These are phyloP conservation scores for Daedalea quercina DNA, from an alignment of 768 basidiomycete species.

Conservation along the genomic window DNA sequence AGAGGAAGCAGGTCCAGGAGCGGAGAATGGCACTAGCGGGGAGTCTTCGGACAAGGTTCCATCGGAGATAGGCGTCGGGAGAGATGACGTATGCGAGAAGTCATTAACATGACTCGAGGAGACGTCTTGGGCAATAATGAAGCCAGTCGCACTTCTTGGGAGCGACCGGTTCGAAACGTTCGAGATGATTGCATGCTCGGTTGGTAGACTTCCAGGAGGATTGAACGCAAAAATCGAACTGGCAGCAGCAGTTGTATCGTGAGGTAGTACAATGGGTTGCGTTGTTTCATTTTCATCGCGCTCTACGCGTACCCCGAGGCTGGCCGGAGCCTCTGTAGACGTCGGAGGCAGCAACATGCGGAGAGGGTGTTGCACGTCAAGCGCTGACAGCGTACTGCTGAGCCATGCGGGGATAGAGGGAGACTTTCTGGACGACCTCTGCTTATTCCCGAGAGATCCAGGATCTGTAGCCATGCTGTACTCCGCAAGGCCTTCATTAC, in stretches of 20 bases:
- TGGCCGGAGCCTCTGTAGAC: background rate
- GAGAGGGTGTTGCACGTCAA: slow-evolving; percentile 41
- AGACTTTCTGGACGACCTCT: background rate
- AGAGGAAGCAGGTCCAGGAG: slow-evolving; percentile 21
- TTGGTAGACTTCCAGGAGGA: background rate
- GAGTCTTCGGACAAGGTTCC: background rate
- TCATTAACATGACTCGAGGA: too few relatives aligned
- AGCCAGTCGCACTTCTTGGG: too few relatives aligned
- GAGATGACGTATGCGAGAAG: background rate
- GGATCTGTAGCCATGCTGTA: too few relatives aligned
- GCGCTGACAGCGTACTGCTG: slow-evolving; percentile 39
- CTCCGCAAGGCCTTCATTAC: background rate
- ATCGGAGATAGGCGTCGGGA: background rate
- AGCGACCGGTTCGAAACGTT: too few relatives aligned
- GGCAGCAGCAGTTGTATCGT: background rate
- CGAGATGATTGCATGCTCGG: background rate
- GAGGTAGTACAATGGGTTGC: background rate
- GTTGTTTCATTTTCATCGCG: background rate
- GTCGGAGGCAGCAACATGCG: slow-evolving; percentile 28
- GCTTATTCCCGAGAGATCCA: background rate
- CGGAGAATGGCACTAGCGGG: slow-evolving; percentile 18
- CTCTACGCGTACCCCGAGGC: background rate
- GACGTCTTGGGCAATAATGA: too few relatives aligned
- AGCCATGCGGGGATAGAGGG: slow-evolving; percentile 50
- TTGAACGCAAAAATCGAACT: slow-evolving; percentile 7